Percentiles rank a stretch among this genome's conserved stretches.
These are phyloP conservation scores for Medicago arabica DNA, from an alignment of 306 rosid species.

Conservation along the genomic window DNA sequence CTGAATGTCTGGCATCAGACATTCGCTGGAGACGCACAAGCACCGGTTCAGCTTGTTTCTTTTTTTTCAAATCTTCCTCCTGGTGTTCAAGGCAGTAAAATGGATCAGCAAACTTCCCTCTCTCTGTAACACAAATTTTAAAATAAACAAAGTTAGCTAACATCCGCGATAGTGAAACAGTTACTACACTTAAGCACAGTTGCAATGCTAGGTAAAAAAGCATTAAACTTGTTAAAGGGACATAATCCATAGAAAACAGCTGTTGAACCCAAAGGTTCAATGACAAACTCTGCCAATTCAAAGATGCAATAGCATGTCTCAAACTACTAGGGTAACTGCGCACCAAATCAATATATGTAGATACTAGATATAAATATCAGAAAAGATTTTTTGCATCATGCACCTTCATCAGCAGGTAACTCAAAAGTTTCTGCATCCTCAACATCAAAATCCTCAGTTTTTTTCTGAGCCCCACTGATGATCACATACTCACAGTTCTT, in stretches of 20 bases:
- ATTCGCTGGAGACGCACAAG: slow-evolving; percentile 78
- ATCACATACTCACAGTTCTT: slow-evolving; percentile 81
- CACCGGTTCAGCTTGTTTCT: slow-evolving; percentile 91
- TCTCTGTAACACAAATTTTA: slow-evolving; percentile 52
- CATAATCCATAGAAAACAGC: slow-evolving; percentile 2
- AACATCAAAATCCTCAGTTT: slow-evolving; percentile 76
- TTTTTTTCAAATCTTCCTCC: slow-evolving; percentile 81
- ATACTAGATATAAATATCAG: neutral
- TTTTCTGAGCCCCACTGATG: slow-evolving; percentile 77
- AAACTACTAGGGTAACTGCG: too few relatives aligned
- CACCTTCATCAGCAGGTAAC: slow-evolving; percentile 90
- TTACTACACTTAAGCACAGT: neutral
- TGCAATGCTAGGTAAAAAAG: neutral
- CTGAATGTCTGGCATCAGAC: slow-evolving; percentile 80
- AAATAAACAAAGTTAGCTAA: slow-evolving; percentile 3
- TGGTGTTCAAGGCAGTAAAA: slow-evolving; percentile 95
- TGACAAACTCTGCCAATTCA: slow-evolving; percentile 8
- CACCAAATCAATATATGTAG: too few relatives aligned
- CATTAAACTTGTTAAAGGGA: slow-evolving; percentile 7
- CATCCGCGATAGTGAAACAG: slow-evolving; percentile 5
- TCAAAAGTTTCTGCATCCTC: slow-evolving; percentile 92
- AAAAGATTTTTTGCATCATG: neutral
- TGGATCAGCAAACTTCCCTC: slow-evolving; percentile 90
- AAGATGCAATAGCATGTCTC: too few relatives aligned
- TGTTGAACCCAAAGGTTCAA: slow-evolving; percentile 18